phyloP scores from a whole-genome alignment of 352 stramenopile genomes.

The Stephanocyclus meneghinianus region DNA sequence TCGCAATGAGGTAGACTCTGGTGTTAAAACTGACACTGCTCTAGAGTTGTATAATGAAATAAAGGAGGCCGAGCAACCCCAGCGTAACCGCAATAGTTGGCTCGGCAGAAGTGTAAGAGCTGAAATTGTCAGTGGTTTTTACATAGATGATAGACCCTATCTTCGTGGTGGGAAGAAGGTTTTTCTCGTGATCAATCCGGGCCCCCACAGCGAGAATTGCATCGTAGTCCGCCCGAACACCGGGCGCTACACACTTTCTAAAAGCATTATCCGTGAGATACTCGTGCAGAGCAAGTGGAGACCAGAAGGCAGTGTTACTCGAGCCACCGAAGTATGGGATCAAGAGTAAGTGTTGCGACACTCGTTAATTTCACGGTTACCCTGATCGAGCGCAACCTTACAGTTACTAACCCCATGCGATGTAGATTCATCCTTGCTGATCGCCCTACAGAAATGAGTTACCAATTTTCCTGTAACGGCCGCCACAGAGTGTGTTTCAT shows the following conservation, averaged over 20 bases:
- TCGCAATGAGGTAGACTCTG: conserved; percentile 18
- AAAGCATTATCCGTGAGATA: neutral
- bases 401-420: neutral
- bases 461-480: conserved; percentile 38
- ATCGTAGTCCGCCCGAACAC: conserved; percentile 38
- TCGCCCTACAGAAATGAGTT: conserved; percentile 16
- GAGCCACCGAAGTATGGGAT: conserved; percentile 41
- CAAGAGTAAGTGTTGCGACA: conserved; percentile 15
- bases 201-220: conserved; percentile 13
- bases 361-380: neutral
- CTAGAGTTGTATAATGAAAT: conserved; percentile 46
- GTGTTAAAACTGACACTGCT: conserved; percentile 37
- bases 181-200: conserved; percentile 28
- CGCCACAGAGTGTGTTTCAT: conserved; percentile 26
- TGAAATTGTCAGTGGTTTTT: conserved; percentile 23
- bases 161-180: conserved; percentile 11
- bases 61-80: neutral
- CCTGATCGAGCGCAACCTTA: too few species aligned
- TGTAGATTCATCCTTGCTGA: conserved; percentile 41
- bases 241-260: conserved; percentile 3
- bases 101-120: neutral
- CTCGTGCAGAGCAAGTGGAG: conserved; percentile 2
- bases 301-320: conserved; percentile 4
- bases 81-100: neutral
- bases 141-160: conserved; percentile 9